A percentile compares a stretch with the other conserved stretches of the same genome.
phyloP scores from a whole-genome alignment of 106 monocot genomes.

The Acorus gramineus region DNA sequence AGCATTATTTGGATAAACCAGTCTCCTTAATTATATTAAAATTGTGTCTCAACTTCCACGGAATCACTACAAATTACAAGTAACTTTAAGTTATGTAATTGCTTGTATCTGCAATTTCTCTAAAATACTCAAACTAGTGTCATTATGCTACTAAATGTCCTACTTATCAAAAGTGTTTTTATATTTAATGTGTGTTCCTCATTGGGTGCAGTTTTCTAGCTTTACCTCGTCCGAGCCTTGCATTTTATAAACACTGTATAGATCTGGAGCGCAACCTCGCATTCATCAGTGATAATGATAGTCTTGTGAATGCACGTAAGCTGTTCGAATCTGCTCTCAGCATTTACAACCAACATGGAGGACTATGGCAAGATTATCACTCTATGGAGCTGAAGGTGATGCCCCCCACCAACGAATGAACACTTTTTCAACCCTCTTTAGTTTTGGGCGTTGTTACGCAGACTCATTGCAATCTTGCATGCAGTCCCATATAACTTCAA shows the following conservation, averaged over 20 bases:
- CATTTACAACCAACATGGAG: constrained; percentile 32
- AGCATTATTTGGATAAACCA: too few relatives aligned
- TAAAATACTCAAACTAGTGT: too few relatives aligned
- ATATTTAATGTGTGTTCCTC: background rate
- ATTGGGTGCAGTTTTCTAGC: constrained; percentile 56
- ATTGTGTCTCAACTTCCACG: too few relatives aligned
- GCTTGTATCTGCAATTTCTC: too few relatives aligned
- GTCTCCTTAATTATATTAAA: too few relatives aligned
- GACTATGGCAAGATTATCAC: constrained; percentile 74
- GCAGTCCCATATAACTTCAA: too few relatives aligned
- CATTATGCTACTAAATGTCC: too few relatives aligned
- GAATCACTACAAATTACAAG: too few relatives aligned
- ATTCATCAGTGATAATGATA: constrained; percentile 30
- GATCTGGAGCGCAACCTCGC: constrained; percentile 66
- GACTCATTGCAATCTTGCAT: background rate
- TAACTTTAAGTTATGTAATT: too few relatives aligned
- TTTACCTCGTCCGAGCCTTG: constrained; percentile 69
- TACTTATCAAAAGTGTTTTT: too few relatives aligned
- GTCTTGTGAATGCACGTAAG: constrained; percentile 42
- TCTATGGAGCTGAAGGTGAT: constrained; percentile 56
- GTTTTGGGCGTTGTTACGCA: background rate
- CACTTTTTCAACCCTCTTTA: background rate
- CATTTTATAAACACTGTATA: constrained; percentile 65
- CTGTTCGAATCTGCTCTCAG: constrained; percentile 57
- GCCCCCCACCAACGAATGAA: too few relatives aligned